These are phyloP conservation scores for Tympanopsis confertula DNA, from an alignment of 2,329 filamentous ascomycete species.

Conservation along the genomic window DNA sequence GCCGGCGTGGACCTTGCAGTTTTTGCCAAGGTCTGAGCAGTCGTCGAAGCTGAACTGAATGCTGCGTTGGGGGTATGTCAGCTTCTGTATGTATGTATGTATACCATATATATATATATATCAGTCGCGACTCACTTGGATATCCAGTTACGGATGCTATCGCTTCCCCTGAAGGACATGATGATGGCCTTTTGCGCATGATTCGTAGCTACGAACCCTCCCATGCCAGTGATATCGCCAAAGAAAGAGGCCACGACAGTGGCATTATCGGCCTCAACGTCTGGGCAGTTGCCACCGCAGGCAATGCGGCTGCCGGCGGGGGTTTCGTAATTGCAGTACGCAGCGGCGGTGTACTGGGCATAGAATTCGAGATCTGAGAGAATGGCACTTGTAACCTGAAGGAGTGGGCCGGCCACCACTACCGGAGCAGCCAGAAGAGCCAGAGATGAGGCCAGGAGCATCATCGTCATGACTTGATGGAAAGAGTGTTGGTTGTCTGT, in stretches of 20 bases:
- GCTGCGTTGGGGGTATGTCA: conserved; percentile 9
- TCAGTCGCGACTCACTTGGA: conserved; percentile 28
- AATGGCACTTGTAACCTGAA: conserved; percentile 3
- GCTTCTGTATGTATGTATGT: too few species aligned
- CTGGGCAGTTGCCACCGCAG: conserved; percentile 32
- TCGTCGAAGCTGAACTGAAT: conserved; percentile 24
- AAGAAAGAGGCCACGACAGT: conserved; percentile 29
- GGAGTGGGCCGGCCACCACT: too few species aligned
- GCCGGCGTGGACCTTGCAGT: conserved; percentile 42
- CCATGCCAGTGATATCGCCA: conserved; percentile 29
- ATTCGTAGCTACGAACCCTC: conserved; percentile 40
- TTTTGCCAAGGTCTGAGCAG: conserved; percentile 23
- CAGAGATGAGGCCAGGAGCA: too few species aligned
- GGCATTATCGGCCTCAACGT: conserved; percentile 27
- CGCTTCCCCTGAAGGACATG: conserved; percentile 46
- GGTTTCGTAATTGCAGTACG: conserved; percentile 38
- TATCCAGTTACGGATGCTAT: conserved; percentile 49
- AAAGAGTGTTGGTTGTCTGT: too few species aligned
- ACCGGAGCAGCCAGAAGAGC: too few species aligned
- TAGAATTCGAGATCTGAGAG: conserved; percentile 26
- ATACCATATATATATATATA: conserved; percentile 8
- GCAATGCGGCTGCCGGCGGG: conserved; percentile 23
- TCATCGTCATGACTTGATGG: too few species aligned
- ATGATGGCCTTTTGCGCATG: conserved; percentile 38
- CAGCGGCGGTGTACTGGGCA: conserved; percentile 36